Percentiles rank a stretch among this genome's conserved stretches.
phyloP scores from a whole-genome alignment of 1,284 basidiomycete genomes.

The Sanghuangporus baumii region DNA sequence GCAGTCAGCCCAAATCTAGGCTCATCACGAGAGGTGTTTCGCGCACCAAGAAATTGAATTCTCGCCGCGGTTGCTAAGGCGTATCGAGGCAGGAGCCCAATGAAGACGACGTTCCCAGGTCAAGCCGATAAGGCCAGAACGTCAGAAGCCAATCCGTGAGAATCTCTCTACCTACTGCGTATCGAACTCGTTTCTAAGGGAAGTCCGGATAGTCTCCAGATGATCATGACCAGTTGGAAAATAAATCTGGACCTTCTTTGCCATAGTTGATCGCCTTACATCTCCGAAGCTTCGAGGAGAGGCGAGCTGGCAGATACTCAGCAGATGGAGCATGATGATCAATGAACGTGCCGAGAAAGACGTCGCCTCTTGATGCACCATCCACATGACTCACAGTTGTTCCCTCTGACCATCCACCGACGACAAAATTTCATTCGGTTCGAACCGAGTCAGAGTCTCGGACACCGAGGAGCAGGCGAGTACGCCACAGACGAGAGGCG shows the following conservation, averaged over 20 bases:
- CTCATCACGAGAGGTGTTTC: not conserved
- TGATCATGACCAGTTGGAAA: not conserved
- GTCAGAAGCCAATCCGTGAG: conserved; percentile 7
- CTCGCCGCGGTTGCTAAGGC: conserved; percentile 1
- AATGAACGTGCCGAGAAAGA: too few species aligned
- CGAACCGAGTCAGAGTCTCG: not conserved
- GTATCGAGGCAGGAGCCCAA: not conserved
- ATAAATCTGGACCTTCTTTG: not conserved
- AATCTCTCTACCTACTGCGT: not conserved
- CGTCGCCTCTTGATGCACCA: too few species aligned
- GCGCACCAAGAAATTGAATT: not conserved
- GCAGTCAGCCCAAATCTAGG: not conserved
- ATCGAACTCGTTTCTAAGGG: conserved; percentile 10
- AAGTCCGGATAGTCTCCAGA: not conserved
- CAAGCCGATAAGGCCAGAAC: conserved; percentile 1
- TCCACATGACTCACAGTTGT: too few species aligned
- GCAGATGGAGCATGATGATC: too few species aligned
- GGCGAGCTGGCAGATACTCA: too few species aligned
- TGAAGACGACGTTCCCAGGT: not conserved
- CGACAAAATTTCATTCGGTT: not conserved
- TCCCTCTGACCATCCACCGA: too few species aligned
- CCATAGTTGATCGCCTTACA: not conserved
- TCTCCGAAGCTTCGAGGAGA: too few species aligned
- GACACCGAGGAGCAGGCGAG: not conserved
- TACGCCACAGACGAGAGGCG: not conserved